phyloP scores from a whole-genome alignment of 2,329 filamentous ascomycete genomes.

The Fusarium duplospermum region DNA sequence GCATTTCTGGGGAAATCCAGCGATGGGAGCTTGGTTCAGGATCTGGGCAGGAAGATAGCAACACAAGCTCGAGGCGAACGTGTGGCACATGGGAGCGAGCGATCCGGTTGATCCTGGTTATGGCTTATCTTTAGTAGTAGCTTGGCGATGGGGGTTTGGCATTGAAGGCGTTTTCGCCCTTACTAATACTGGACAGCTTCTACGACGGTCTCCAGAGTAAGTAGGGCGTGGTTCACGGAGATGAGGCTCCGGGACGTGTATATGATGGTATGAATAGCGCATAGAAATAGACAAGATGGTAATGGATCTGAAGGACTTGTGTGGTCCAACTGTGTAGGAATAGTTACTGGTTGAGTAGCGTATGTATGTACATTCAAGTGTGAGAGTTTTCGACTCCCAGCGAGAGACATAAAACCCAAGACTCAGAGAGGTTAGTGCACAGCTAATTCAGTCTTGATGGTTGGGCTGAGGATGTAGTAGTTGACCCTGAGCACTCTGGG shows the following conservation, averaged over 20 bases:
- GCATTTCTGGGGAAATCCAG: slow-evolving; percentile 25
- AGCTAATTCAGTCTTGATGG: slow-evolving; percentile 29
- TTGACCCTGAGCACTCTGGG: slow-evolving; percentile 53
- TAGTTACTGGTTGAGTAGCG: neutral
- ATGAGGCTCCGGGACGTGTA: slow-evolving; percentile 34
- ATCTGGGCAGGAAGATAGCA: slow-evolving; percentile 16
- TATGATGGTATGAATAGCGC: slow-evolving; percentile 31
- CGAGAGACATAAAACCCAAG: too few relatives aligned
- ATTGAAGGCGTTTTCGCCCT: slow-evolving; percentile 26
- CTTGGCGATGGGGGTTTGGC: slow-evolving; percentile 13
- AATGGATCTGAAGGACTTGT: neutral
- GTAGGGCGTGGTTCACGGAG: slow-evolving; percentile 23
- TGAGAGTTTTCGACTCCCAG: too few relatives aligned
- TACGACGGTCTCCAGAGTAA: slow-evolving; percentile 6
- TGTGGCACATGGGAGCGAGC: slow-evolving; percentile 24
- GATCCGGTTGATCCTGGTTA: slow-evolving; percentile 20
- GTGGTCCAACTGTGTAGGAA: neutral
- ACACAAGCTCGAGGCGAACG: slow-evolving; percentile 11
- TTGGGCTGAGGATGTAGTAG: slow-evolving; percentile 48
- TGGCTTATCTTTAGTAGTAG: slow-evolving; percentile 19
- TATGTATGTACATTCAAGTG: neutral
- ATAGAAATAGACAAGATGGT: slow-evolving; percentile 41
- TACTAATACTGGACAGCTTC: slow-evolving; percentile 1
- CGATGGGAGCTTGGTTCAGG: slow-evolving; percentile 15
- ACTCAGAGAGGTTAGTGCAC: too few relatives aligned